Conservation (phyloP, 2,329 filamentous ascomycete genomes). For the Hirsutella rhossiliensis region DNA sequence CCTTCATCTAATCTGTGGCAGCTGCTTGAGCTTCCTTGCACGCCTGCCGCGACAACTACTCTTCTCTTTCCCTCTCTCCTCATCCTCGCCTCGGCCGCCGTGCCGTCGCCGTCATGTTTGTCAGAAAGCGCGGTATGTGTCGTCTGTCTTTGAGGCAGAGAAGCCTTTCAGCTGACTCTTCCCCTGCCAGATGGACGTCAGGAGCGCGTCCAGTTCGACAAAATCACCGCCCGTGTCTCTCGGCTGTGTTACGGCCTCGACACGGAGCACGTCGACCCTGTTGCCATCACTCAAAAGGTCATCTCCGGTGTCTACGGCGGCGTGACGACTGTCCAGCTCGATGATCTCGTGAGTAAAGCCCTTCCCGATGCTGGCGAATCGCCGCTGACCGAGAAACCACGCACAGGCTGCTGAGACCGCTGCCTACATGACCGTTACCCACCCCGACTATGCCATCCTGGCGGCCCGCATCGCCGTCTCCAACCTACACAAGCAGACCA, state of each 20-base stretch:
- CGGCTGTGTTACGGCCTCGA: conserved; percentile 96
- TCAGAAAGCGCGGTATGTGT: conserved; percentile 49
- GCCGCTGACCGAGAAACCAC: conserved; percentile 1
- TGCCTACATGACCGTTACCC: conserved; percentile 98
- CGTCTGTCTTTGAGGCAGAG: background rate
- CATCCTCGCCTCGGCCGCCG: conserved; percentile 9
- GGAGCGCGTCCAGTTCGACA: conserved; percentile 99
- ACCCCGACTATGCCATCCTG: conserved; percentile 97
- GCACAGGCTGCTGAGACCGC: conserved; percentile 92
- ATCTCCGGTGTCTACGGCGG: conserved; percentile 98
- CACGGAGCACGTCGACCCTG: conserved; percentile 87
- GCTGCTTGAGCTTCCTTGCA: background rate
- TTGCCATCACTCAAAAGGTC: conserved; percentile 97
- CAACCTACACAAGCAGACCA: conserved; percentile 99
- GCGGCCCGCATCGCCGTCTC: conserved; percentile 97
- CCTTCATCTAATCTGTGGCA: background rate
- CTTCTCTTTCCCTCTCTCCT: conserved; percentile 8
- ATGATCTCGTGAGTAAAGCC: conserved; percentile 69
- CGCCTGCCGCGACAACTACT: background rate
- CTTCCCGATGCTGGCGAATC: background rate
- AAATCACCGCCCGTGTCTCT: conserved; percentile 97
- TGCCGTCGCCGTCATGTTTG: conserved; percentile 38
- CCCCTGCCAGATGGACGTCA: conserved; percentile 78
- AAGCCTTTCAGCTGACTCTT: conserved; percentile 13
- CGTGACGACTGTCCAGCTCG: conserved; percentile 90